These are phyloP conservation scores for Xanthoconium purpureum DNA, from an alignment of 768 basidiomycete species.

Conservation along the genomic window DNA sequence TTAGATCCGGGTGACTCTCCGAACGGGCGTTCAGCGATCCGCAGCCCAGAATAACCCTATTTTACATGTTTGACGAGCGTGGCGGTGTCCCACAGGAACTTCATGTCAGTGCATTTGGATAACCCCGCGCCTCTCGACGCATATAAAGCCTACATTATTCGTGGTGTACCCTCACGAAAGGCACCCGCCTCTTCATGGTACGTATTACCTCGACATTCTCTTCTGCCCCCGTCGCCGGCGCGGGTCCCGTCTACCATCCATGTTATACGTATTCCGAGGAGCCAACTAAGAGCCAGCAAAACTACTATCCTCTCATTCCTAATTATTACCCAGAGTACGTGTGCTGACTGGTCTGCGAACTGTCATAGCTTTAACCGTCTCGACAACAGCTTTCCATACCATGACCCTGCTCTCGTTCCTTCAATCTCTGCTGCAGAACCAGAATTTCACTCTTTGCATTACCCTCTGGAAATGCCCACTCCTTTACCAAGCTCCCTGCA, in stretches of 20 bases:
- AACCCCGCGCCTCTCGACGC: too few relatives aligned
- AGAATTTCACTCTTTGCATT: neutral
- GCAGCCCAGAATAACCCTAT: neutral
- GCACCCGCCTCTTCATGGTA: too few relatives aligned
- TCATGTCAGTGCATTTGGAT: neutral
- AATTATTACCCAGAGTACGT: conserved; percentile 2
- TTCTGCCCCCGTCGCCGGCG: too few relatives aligned
- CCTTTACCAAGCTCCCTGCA: neutral
- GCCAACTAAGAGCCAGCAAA: neutral
- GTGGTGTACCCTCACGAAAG: too few relatives aligned
- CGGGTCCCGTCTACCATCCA: neutral
- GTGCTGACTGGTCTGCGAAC: neutral
- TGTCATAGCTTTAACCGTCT: neutral
- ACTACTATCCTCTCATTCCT: neutral
- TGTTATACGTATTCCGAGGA: neutral
- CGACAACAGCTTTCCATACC: neutral
- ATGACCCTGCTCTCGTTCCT: neutral
- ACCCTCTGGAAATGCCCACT: neutral
- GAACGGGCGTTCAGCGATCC: neutral
- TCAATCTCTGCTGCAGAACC: neutral
- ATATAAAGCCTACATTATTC: too few relatives aligned
- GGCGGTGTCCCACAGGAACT: neutral
- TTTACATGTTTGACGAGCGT: neutral
- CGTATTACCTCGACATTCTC: neutral
- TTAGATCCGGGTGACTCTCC: neutral